Evolutionary conservation across 768 basidiomycete species (phyloP), one percentile per base, ranked within the genome.

Genomic region (Rossbeevera mucosa): DNA sequence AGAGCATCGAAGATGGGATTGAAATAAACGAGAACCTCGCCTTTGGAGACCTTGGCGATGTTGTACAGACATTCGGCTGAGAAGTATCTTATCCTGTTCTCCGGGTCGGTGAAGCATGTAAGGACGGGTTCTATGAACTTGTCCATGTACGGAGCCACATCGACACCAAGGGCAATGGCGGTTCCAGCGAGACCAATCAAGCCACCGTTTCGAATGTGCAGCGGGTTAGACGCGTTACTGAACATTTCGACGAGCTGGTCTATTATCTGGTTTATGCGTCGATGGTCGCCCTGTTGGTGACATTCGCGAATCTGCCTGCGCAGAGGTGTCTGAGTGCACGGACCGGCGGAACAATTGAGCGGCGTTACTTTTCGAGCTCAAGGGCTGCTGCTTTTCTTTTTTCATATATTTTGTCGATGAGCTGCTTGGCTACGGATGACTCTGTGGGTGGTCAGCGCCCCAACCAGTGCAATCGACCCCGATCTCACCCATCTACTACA

Each of bases 31-130:
- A 99, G 74, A 28, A 98, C 86, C 69, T 97, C 95, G 33, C 95
- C 96, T 63, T 96, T 95, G 28, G 94, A 95, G 14, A 96, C 94
- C 70, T 94, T 92, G 24, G 90, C 91, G 57, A 99, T 94, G 72
- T 99, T 99, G 74, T 99, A 99, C 57, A 99, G 73, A 64, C 94
- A 95, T 67, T 99, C 96, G 22, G 93, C 94, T 5, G 95, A 95
- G 74, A 96, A 97, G 72, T 98, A 99, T 41, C 93, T 83, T 54
- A 98, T 92, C 65, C 93, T 80, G 71, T 91, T 93, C 76, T 98
- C 95, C 2, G 87, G 79, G 68, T 99, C 96, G 55, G 86, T 82
- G 70, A 99, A 96, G 71, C 95, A 96, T 48, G 81, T 80, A 24
- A 98, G 80, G 28, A 99, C 79, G 2, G 91, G 87, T 40, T 87